Conservation (phyloP, 306 rosid genomes). For the Lupinus albus region DNA sequence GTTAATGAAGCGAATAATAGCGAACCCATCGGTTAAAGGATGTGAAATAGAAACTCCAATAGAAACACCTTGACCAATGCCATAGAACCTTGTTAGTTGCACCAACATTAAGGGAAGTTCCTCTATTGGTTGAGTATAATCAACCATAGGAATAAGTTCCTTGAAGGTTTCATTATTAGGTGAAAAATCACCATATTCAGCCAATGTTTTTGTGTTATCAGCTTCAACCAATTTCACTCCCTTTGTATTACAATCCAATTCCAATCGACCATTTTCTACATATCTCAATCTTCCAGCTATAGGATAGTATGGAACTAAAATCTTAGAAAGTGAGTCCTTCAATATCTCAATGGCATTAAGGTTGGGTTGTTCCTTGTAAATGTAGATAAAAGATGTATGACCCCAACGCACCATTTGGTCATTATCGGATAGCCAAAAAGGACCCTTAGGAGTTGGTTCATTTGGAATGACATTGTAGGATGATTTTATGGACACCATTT, state of each 20-base stretch:
- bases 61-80: neutral
- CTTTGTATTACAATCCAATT: slow-evolving; percentile 22
- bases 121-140: too few species aligned
- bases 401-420: too few species aligned
- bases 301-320: slow-evolving; percentile 38
- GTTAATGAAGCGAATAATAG: too few species aligned
- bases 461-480: slow-evolving; percentile 18
- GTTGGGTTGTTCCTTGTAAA: too few species aligned
- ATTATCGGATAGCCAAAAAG: too few species aligned
- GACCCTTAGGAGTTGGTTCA: slow-evolving; percentile 1
- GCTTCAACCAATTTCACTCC: slow-evolving; percentile 31
- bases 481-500: slow-evolving; percentile 24
- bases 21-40: neutral
- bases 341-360: neutral
- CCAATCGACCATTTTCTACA: neutral
- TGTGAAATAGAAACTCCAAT: slow-evolving; percentile 8
- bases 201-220: slow-evolving; percentile 15
- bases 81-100: too few species aligned
- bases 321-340: slow-evolving; percentile 23
- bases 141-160: too few species aligned
- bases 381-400: too few species aligned
- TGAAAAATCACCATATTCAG: slow-evolving; percentile 30
- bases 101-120: too few species aligned
- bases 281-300: slow-evolving; percentile 28
- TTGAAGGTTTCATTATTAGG: slow-evolving; percentile 10